Evolutionary conservation across 2,329 filamentous ascomycete species (phyloP).

Genomic region (Aplosporella prunicola): DNA sequence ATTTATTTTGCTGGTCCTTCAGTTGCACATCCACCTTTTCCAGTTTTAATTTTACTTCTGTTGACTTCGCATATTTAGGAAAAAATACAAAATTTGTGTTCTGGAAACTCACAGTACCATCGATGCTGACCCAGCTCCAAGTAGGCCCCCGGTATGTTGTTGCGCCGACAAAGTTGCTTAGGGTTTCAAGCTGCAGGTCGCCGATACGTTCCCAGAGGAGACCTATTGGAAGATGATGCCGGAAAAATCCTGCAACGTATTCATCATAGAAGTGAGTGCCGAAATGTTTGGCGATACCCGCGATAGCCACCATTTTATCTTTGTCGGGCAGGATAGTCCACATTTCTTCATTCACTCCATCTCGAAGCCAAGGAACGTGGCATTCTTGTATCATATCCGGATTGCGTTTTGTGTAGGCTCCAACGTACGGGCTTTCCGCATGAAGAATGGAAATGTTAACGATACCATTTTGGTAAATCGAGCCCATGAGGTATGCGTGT

Average conservation of each 20-base stretch:
- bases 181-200: background rate
- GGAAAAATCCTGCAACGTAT: constrained; percentile 2
- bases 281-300: background rate
- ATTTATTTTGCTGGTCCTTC: background rate
- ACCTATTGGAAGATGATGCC: background rate
- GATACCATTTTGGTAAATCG: background rate
- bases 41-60: background rate
- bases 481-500: background rate
- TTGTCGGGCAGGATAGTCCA: background rate
- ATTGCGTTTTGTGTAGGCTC: background rate
- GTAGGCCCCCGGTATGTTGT: background rate
- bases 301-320: background rate
- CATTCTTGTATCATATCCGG: background rate
- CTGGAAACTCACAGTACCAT: background rate
- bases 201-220: background rate
- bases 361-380: background rate
- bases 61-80: no score
- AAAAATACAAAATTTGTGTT: no score
- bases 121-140: constrained; percentile 3
- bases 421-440: background rate
- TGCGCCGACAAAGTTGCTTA: no score
- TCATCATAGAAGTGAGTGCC: background rate
- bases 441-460: background rate
- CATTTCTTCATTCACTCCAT: background rate
- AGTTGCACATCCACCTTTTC: background rate